Evolutionary conservation across 2,329 filamentous ascomycete genomes (phyloP), one percentile per base, ranked within the genome.

Genomic region (Epichloe hybrida): DNA sequence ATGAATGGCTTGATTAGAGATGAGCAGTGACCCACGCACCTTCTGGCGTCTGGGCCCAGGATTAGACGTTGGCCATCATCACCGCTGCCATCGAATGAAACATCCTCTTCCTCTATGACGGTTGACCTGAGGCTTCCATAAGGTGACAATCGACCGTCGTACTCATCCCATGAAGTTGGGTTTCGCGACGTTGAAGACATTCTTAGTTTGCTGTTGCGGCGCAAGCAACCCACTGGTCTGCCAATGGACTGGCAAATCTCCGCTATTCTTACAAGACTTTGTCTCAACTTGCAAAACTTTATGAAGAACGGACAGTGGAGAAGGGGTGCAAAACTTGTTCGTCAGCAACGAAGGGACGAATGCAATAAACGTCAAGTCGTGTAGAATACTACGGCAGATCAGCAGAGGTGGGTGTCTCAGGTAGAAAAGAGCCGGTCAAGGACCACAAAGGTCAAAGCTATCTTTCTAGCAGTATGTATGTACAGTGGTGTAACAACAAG

Each of bases 91-190:
- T 72, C 70, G 15, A 74, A 62, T 9, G 76, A 64, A 40, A 73
- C 69, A 47, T 72, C 67, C 31, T 72, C 67, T 49, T 76, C 74
- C 51, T 65, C 64, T 38, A 70, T 61, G 53, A 67, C 71, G 37
- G 66, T 66, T 49, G 69, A 68, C 34, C 66, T 66, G n/a, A 67
- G 50, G 59, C 72, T 76, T 23, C 66, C 67, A 9, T 64, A 66
- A 1, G 70, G 67, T 27, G 72, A 70, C 27, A 61, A 58, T 17
- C 69, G 65, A 31, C 70, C 67, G 44, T 72, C 68, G 57, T 74
- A 72, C 56, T 73, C 67, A 58, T 72, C 69, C 72, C 72, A 74
- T 51, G 64, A 71, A 37, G 67, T 61, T 49, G 70, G 69, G 57
- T 71, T 72, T 45, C 62, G 60, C 51, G 60, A 56, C 23, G 53